A percentile compares a stretch with the other conserved stretches of the same genome.
Conservation (phyloP, 148 eudicot genomes). For the Cornus florida region DNA sequence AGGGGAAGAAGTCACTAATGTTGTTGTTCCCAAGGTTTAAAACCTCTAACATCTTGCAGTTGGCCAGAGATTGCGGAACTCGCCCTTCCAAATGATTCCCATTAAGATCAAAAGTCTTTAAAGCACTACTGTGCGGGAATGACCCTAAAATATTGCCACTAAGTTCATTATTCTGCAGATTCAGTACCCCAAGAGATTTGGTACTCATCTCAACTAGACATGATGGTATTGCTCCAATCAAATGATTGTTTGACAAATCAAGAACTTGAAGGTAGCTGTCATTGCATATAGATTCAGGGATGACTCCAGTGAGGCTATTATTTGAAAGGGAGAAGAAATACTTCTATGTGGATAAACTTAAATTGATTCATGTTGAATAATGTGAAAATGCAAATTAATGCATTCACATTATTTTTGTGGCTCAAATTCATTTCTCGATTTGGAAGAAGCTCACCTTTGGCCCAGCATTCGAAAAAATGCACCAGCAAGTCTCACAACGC, state of each 20-base stretch:
- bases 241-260: constrained; percentile 18
- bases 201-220: constrained; percentile 6
- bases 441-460: no score
- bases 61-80: constrained; percentile 24
- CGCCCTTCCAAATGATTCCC: constrained; percentile 11
- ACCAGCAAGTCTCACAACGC: no score
- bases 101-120: constrained; percentile 25
- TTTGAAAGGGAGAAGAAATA: constrained; percentile 10
- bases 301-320: constrained; percentile 5
- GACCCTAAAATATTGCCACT: background rate
- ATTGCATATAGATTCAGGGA: constrained; percentile 19
- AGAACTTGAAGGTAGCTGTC: constrained; percentile 8
- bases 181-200: constrained; percentile 8
- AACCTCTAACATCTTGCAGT: constrained; percentile 16
- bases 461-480: no score
- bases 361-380: no score
- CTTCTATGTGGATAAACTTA: no score
- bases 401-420: no score
- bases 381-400: no score
- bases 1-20: constrained; percentile 25
- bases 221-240: constrained; percentile 18
- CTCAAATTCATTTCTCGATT: no score
- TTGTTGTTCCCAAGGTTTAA: constrained; percentile 27
- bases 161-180: constrained; percentile 7
- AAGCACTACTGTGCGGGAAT: constrained; percentile 13